Evolutionary conservation across 306 rosid genomes (phyloP).

Genomic region (Rosa chinensis): DNA sequence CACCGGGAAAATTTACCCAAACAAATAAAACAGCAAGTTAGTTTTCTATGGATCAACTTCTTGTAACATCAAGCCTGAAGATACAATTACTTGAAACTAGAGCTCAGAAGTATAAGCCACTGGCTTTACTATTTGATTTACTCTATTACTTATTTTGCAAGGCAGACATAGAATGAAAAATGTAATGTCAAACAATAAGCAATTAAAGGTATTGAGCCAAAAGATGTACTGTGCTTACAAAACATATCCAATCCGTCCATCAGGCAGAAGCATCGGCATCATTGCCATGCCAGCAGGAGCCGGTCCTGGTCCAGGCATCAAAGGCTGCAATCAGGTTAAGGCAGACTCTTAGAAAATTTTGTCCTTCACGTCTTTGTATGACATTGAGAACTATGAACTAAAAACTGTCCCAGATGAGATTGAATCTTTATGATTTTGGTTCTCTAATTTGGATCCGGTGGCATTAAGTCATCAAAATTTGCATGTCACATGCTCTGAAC

Average conservation of each 20-base stretch:
- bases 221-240: constrained; percentile 54
- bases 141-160: not conserved
- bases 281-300: constrained; percentile 83
- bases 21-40: not conserved
- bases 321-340: constrained; percentile 56
- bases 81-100: not conserved
- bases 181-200: not conserved
- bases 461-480: not conserved
- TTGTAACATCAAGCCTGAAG: not conserved
- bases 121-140: not conserved
- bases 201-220: constrained; percentile 5
- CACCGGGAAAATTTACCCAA: too few relatives aligned
- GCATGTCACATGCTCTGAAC: not conserved
- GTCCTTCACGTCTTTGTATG: too few relatives aligned
- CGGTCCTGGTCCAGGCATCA: constrained; percentile 83
- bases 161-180: not conserved
- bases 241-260: constrained; percentile 93
- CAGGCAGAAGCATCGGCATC: constrained; percentile 98
- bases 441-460: not conserved
- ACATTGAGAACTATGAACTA: not conserved
- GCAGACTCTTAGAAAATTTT: constrained; percentile 4
- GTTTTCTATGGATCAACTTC: not conserved
- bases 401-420: not conserved
- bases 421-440: not conserved
- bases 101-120: not conserved